Evolutionary conservation across 2,329 filamentous ascomycete species (phyloP).

Genomic region (Tothia fuscella): DNA sequence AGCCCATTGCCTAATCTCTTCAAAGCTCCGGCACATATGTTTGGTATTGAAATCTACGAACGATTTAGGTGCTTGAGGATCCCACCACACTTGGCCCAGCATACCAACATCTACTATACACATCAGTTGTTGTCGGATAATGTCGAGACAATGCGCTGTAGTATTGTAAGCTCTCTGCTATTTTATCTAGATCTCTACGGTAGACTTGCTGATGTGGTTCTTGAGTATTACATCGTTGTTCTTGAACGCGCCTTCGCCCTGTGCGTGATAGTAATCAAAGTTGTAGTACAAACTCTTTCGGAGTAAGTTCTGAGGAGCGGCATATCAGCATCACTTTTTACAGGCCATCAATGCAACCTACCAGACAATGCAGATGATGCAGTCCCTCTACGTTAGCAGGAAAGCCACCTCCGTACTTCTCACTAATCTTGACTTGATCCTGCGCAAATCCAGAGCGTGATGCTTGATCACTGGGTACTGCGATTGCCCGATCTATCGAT

Average conservation of each 20-base stretch:
- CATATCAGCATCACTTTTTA: too few species aligned
- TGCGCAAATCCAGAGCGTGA: constrained; percentile 37
- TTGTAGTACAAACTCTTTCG: constrained; percentile 49
- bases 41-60: constrained; percentile 52
- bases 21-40: constrained; percentile 48
- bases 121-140: constrained; percentile 50
- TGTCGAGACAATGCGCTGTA: constrained; percentile 48
- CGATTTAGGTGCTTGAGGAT: constrained; percentile 31
- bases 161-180: not conserved
- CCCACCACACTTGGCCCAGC: constrained; percentile 49
- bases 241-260: constrained; percentile 40
- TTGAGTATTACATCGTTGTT: constrained; percentile 45
- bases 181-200: not conserved
- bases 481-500: not conserved
- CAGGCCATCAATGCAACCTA: constrained; percentile 6
- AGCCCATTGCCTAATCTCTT: constrained; percentile 42
- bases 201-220: constrained; percentile 43
- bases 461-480: not conserved
- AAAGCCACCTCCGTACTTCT: constrained; percentile 47
- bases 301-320: constrained; percentile 37
- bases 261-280: constrained; percentile 42
- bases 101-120: constrained; percentile 49
- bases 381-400: constrained; percentile 46
- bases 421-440: constrained; percentile 43
- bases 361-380: constrained; percentile 46